Percentiles rank a stretch among this genome's conserved stretches.
phyloP scores from a whole-genome alignment of 176 grass and related monocot species.

The Carex cristatella region DNA sequence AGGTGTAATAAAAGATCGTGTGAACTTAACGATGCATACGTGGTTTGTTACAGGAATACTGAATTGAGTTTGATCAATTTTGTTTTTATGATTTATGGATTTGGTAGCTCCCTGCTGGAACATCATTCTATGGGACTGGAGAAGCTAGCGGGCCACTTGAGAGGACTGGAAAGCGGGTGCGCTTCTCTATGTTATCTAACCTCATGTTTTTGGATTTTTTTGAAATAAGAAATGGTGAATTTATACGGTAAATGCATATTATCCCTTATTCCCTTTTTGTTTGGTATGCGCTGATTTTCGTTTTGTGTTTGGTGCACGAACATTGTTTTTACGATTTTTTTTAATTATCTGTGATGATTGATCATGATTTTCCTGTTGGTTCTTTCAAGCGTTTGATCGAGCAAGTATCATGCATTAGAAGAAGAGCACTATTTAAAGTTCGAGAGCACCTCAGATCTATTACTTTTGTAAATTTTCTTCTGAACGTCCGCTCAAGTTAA shows the following conservation, averaged over 20 bases:
- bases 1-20: constrained; percentile 33
- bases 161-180: constrained; percentile 79
- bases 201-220: neutral
- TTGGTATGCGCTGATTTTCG: no score
- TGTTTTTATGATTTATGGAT: constrained; percentile 14
- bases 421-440: neutral
- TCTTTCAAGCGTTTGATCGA: neutral
- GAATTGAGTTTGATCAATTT: neutral
- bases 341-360: neutral
- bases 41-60: neutral
- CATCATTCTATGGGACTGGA: constrained; percentile 88
- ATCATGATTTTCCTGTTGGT: neutral
- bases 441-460: neutral
- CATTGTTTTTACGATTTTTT: no score
- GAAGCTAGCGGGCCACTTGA: constrained; percentile 91
- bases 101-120: constrained; percentile 63
- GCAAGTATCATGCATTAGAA: neutral
- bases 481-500: neutral
- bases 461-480: neutral
- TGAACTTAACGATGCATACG: neutral
- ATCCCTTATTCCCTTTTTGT: no score
- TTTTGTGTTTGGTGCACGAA: no score
- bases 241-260: neutral
- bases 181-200: constrained; percentile 10
- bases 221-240: neutral